Conservation (phyloP, 1,284 basidiomycete genomes). For the Agaricales sp. region DNA sequence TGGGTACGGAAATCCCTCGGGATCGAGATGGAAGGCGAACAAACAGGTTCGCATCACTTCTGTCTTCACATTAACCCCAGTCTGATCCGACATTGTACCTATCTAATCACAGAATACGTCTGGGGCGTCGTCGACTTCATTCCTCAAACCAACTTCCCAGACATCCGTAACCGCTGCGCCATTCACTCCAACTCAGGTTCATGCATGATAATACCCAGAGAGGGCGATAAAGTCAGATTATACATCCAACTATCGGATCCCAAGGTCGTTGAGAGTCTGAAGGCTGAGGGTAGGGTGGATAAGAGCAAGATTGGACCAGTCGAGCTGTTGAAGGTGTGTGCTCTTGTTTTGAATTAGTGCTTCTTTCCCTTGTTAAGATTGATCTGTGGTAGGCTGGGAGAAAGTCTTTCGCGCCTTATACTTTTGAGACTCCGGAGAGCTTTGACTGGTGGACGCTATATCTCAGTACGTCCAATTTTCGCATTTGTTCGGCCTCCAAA, state of each 20-base stretch:
- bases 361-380: neutral
- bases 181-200: constrained; percentile 54
- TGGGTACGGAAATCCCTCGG: constrained; percentile 11
- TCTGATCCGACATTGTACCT: neutral
- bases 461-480: constrained; percentile 36
- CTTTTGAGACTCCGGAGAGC: constrained; percentile 40
- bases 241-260: constrained; percentile 62
- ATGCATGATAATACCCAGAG: constrained; percentile 71
- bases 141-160: constrained; percentile 71
- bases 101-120: constrained; percentile 54
- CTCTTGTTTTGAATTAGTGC: neutral
- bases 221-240: constrained; percentile 59
- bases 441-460: constrained; percentile 81
- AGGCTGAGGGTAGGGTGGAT: constrained; percentile 46
- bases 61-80: neutral
- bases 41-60: constrained; percentile 14
- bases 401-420: constrained; percentile 61
- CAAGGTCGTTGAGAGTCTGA: constrained; percentile 33
- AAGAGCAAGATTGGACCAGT: constrained; percentile 49
- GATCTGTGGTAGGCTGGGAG: constrained; percentile 36
- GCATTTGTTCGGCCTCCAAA: neutral
- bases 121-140: constrained; percentile 74
- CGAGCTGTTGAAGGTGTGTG: constrained; percentile 45
- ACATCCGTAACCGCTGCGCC: constrained; percentile 60
- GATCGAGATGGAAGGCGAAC: constrained; percentile 44